Base-by-base conservation (phyloP, 2,329 filamentous ascomycete genomes). In the Fusarium sacchari region DNA sequence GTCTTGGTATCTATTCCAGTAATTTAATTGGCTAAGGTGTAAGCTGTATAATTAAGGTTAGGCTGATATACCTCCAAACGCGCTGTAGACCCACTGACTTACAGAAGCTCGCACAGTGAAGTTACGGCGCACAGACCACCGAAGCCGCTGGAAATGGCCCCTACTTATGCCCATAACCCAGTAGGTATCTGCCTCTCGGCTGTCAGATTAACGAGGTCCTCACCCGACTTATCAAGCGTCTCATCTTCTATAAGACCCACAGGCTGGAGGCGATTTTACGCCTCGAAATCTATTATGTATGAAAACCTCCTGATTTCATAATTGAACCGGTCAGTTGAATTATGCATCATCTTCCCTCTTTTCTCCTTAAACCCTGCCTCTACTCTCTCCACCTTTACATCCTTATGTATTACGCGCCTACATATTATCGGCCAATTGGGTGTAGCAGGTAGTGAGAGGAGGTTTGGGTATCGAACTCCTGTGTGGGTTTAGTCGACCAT, bases 281-380 rank as follows among this genome's bases (percentile, higher is more conserved):
- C 42, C 47, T 60, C 26, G 13, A 24, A 37, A 50, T 53, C 46
- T 43, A 49, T 60, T 47, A 36, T 34, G 28, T 47, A 36, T 34
- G 28, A 39, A 53, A 53, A 26, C 15, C 64, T 52, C 12, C n/a
- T n/a, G 26, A 36, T 40, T 40, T 44, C n/a, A 24, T 24, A 52
- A 36, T 52, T 26, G 24, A 34, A 52, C 32, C 30, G 32, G 24
- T 26, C 17, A 24, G 32, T 36, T 20, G 47, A 52, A 20, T 18
- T 28, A 37, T 37, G 32, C 28, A 17, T 32, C 30, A 36, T 24
- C 22, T 63, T 47, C 30, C 40, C 44, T 66, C 63, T 70, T 70
- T 60, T 53, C 60, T 59, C 67, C 57, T 64, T 52, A 49, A 70
- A 40, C 24, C 49, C 44, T 55, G 26, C 44, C 32, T 28, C 49